These are phyloP conservation scores for Moelleriella libera DNA, from an alignment of 2,329 filamentous ascomycete genomes.

Conservation along the genomic window DNA sequence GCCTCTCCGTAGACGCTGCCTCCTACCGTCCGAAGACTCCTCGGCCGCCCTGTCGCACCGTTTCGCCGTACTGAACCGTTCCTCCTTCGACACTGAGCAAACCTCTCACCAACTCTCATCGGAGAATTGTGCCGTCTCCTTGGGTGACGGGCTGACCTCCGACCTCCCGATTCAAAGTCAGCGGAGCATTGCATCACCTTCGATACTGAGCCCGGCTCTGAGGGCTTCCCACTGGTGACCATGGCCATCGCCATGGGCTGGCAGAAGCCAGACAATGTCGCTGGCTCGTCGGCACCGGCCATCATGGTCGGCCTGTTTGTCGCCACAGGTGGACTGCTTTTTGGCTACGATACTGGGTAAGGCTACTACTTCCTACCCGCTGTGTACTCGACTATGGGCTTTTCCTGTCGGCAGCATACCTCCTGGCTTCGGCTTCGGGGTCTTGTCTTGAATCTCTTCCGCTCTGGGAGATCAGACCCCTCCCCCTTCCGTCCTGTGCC, in stretches of 20 bases:
- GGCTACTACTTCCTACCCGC: slow-evolving; percentile 10
- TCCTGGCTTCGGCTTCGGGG: background rate
- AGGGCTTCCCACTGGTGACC: slow-evolving; percentile 33
- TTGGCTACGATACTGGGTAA: slow-evolving; percentile 59
- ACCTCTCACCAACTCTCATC: too few relatives aligned
- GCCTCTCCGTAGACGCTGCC: background rate
- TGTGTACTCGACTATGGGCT: background rate
- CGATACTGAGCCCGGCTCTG: slow-evolving; percentile 26
- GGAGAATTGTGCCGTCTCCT: too few relatives aligned
- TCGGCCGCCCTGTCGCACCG: too few relatives aligned
- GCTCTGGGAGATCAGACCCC: too few relatives aligned
- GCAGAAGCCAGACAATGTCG: slow-evolving; percentile 63
- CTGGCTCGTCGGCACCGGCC: slow-evolving; percentile 57
- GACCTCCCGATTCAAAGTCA: too few relatives aligned
- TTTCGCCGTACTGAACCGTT: too few relatives aligned
- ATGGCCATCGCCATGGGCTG: slow-evolving; percentile 56
- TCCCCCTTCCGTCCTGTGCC: too few relatives aligned
- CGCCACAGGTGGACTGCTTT: slow-evolving; percentile 53
- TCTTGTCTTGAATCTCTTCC: too few relatives aligned
- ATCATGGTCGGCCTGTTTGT: slow-evolving; percentile 62
- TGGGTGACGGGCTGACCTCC: too few relatives aligned
- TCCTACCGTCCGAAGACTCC: background rate
- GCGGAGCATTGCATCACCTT: background rate
- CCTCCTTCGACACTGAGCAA: too few relatives aligned
- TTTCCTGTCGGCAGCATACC: background rate